Percentiles rank a stretch among this genome's conserved stretches.
Evolutionary conservation across 2,329 filamentous ascomycete genomes (phyloP).

Genomic region (Fusarium piperis): DNA sequence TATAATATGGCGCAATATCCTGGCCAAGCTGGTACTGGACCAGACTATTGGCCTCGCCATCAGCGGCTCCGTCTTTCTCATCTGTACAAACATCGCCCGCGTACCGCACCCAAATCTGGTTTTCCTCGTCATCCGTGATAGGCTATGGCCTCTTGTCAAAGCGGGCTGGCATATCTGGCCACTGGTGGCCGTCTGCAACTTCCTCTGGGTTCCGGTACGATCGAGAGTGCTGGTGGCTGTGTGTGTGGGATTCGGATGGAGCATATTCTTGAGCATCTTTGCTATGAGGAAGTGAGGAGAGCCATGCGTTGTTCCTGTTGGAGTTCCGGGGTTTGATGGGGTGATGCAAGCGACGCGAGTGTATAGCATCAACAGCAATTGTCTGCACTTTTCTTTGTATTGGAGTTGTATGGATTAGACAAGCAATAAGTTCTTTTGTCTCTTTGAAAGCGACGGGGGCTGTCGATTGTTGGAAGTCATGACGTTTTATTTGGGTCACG

Average conservation of each 20-base stretch:
- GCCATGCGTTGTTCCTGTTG: not conserved
- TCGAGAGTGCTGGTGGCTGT: slow-evolving; percentile 49
- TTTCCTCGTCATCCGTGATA: slow-evolving; percentile 40
- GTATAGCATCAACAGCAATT: slow-evolving; percentile 2
- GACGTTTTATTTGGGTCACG: not conserved
- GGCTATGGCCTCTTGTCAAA: slow-evolving; percentile 44
- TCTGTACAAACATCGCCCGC: slow-evolving; percentile 49
- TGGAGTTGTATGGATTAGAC: not conserved
- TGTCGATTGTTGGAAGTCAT: not conserved
- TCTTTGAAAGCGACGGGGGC: not conserved
- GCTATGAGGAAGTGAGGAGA: slow-evolving; percentile 36
- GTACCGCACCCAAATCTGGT: slow-evolving; percentile 39
- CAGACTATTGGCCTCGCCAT: slow-evolving; percentile 49
- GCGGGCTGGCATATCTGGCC: slow-evolving; percentile 52
- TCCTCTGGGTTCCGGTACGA: slow-evolving; percentile 49
- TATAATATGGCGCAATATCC: slow-evolving; percentile 49
- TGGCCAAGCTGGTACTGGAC: slow-evolving; percentile 49
- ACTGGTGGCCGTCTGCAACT: slow-evolving; percentile 48
- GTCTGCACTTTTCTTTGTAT: slow-evolving; percentile 21
- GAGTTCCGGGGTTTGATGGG: slow-evolving; percentile 3
- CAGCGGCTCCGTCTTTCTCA: slow-evolving; percentile 47
- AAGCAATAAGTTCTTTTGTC: not conserved
- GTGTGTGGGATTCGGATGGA: slow-evolving; percentile 50
- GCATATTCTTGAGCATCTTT: slow-evolving; percentile 50
- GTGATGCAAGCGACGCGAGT: not conserved